Conservation (phyloP, 257 asterid species). For the Solanum phureja region DNA sequence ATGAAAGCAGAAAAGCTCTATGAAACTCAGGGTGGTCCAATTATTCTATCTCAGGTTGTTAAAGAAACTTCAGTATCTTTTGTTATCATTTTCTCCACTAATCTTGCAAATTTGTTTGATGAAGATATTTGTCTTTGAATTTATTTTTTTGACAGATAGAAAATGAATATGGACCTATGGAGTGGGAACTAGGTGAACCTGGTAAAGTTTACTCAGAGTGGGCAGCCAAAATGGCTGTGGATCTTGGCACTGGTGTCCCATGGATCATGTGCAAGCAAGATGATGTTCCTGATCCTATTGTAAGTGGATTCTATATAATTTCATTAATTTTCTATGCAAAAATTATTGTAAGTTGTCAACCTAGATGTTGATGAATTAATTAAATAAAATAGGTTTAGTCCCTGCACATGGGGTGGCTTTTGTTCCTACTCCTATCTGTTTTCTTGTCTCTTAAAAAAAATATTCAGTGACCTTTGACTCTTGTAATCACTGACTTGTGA, state of each 20-base stretch:
- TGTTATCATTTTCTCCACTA: not conserved
- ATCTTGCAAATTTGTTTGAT: not conserved
- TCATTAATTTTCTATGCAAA: not conserved
- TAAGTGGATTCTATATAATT: constrained; percentile 22
- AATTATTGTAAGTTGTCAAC: constrained; percentile 15
- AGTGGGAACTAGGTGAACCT: constrained; percentile 77
- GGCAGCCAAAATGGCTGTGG: constrained; percentile 98
- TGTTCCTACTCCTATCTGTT: constrained; percentile 19
- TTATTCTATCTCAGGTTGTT: constrained; percentile 84
- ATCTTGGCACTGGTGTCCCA: constrained; percentile 88
- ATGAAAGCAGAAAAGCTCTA: constrained; percentile 75
- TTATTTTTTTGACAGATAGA: constrained; percentile 42
- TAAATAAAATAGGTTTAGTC: constrained; percentile 11
- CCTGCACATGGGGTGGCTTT: constrained; percentile 35
- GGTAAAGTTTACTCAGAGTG: constrained; percentile 72
- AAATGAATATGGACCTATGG: constrained; percentile 95
- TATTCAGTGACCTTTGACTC: not conserved
- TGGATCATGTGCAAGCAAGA: constrained; percentile 99
- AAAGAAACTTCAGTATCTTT: not conserved
- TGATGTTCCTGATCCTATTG: constrained; percentile 96
- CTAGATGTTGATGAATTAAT: constrained; percentile 7
- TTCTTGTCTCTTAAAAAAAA: constrained; percentile 7
- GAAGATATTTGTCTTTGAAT: not conserved
- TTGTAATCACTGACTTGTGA: not conserved
- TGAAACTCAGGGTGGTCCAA: constrained; percentile 96